These are phyloP conservation scores for Bretschneidera sinensis DNA, from an alignment of 345 rosid genomes.

Conservation along the genomic window DNA sequence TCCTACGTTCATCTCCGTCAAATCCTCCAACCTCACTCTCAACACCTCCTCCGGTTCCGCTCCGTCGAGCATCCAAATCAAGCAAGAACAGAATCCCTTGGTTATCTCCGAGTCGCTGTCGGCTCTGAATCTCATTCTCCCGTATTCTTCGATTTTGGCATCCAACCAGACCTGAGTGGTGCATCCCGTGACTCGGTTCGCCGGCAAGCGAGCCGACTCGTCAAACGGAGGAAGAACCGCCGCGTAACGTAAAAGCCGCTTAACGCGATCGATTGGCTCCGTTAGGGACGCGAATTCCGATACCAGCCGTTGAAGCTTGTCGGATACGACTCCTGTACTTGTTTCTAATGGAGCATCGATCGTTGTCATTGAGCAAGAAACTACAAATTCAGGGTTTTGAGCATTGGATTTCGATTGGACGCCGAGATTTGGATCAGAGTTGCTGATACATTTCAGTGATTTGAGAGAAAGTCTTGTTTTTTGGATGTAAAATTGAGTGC, in stretches of 20 bases:
- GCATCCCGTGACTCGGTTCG: constrained; percentile 70
- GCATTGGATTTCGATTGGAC: constrained; percentile 3
- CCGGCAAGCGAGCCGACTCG: constrained; percentile 55
- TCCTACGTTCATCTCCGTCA: constrained; percentile 73
- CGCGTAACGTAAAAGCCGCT: constrained; percentile 73
- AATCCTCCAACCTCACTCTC: constrained; percentile 57
- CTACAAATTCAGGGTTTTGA: constrained; percentile 7
- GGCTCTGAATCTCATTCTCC: constrained; percentile 63
- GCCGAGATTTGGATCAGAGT: background rate
- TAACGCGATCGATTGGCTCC: constrained; percentile 78
- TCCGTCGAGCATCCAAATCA: constrained; percentile 75
- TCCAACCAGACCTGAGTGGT: constrained; percentile 89
- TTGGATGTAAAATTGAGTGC: background rate
- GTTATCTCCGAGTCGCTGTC: constrained; percentile 93
- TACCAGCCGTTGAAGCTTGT: constrained; percentile 42
- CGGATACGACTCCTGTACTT: constrained; percentile 16
- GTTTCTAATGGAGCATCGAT: constrained; percentile 13
- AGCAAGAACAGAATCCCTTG: constrained; percentile 69
- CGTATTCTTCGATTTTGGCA: constrained; percentile 41
- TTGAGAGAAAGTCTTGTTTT: background rate
- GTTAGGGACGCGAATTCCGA: constrained; percentile 54
- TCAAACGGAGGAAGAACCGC: constrained; percentile 49
- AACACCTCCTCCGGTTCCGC: constrained; percentile 73
- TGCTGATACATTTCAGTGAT: background rate
- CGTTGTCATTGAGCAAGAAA: constrained; percentile 19